Evolutionary conservation across 176 grass and related monocot species (phyloP).

Genomic region (Oryza australiensis): DNA sequence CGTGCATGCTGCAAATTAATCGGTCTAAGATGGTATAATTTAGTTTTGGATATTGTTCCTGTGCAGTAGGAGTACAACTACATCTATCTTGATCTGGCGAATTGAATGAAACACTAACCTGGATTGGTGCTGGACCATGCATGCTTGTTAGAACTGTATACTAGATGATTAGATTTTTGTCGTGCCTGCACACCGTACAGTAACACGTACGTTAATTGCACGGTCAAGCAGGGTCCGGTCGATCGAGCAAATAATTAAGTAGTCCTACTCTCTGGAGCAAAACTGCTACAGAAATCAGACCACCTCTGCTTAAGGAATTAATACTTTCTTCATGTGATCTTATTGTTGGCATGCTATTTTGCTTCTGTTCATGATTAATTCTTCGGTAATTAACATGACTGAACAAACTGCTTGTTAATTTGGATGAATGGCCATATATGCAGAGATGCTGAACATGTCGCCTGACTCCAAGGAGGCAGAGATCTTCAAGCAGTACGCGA

Average conservation of each 20-base stretch:
- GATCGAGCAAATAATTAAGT: neutral
- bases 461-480: conserved; percentile 47
- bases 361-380: neutral
- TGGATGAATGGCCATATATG: neutral
- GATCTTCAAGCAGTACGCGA: conserved; percentile 59
- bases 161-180: neutral
- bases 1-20: neutral
- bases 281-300: neutral
- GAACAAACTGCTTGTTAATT: neutral
- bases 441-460: conserved; percentile 52
- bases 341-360: neutral
- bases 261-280: neutral
- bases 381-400: neutral
- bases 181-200: neutral
- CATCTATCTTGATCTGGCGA: neutral
- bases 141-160: neutral
- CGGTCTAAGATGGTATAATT: no score
- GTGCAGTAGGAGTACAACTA: neutral
- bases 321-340: neutral
- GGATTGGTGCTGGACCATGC: neutral
- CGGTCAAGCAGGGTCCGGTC: neutral
- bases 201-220: neutral
- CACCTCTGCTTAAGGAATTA: neutral
- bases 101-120: neutral
- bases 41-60: neutral